Evolutionary conservation across 768 basidiomycete genomes (phyloP).

Genomic region (Rhodotorula babjevae): DNA sequence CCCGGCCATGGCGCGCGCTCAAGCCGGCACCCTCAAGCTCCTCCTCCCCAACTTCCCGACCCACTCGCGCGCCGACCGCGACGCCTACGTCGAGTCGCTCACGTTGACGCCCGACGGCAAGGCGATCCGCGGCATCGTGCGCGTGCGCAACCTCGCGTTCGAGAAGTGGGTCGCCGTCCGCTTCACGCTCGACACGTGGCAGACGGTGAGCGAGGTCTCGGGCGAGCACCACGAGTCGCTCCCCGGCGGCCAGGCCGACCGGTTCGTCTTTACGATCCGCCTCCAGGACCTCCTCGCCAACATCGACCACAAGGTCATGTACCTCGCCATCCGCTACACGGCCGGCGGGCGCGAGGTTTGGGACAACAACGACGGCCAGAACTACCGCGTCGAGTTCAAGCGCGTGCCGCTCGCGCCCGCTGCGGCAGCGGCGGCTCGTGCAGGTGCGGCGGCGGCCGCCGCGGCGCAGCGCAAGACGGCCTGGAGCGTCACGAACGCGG

Average conservation of each 20-base stretch:
- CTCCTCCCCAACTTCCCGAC: constrained; percentile 62
- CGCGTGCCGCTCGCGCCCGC: constrained; percentile 38
- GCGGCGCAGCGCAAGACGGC: constrained; percentile 22
- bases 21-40: constrained; percentile 52
- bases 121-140: constrained; percentile 65
- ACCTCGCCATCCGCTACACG: constrained; percentile 63
- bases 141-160: constrained; percentile 79
- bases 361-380: constrained; percentile 79
- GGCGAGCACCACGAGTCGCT: constrained; percentile 60
- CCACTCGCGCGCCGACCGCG: constrained; percentile 19
- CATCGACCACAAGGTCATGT: constrained; percentile 73
- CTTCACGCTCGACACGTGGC: constrained; percentile 92
- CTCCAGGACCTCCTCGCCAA: constrained; percentile 73
- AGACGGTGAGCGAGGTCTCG: constrained; percentile 88
- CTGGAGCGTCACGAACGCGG: constrained; percentile 50
- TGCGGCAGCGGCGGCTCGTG: background rate
- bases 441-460: constrained; percentile 2
- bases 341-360: constrained; percentile 73
- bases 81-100: constrained; percentile 50
- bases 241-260: constrained; percentile 54
- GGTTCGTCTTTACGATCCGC: constrained; percentile 69
- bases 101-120: constrained; percentile 49
- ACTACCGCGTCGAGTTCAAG: constrained; percentile 71
- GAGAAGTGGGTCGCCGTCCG: constrained; percentile 80
- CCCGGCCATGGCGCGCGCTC: constrained; percentile 43